Conservation (phyloP, 2,329 filamentous ascomycete species). For the Xylaria sp. region DNA sequence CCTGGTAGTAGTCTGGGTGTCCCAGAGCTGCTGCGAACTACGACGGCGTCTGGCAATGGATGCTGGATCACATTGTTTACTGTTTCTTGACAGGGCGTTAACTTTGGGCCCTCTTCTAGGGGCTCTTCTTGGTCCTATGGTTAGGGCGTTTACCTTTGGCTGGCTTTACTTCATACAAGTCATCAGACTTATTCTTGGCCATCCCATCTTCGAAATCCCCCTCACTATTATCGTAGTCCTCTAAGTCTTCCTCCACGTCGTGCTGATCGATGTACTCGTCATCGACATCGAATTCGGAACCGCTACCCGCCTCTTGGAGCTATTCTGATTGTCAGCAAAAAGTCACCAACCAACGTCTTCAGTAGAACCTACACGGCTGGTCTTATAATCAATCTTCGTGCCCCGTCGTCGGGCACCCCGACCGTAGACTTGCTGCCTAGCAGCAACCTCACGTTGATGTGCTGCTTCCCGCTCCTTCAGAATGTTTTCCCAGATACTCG, state of each 20-base stretch:
- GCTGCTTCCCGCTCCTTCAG: slow-evolving; percentile 74
- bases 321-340: slow-evolving; percentile 22
- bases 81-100: slow-evolving; percentile 24
- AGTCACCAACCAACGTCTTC: slow-evolving; percentile 23
- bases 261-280: slow-evolving; percentile 29
- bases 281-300: slow-evolving; percentile 27
- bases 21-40: background rate
- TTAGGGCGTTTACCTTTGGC: slow-evolving; percentile 17
- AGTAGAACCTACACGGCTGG: slow-evolving; percentile 32
- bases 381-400: slow-evolving; percentile 47
- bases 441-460: slow-evolving; percentile 66
- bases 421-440: slow-evolving; percentile 69
- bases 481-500: slow-evolving; percentile 84
- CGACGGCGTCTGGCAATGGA: slow-evolving; percentile 4
- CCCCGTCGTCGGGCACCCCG: slow-evolving; percentile 70
- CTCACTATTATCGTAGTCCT: slow-evolving; percentile 23
- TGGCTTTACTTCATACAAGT: slow-evolving; percentile 1
- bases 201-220: slow-evolving; percentile 7
- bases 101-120: slow-evolving; percentile 19
- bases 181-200: background rate
- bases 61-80: slow-evolving; percentile 1
- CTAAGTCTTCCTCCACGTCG: slow-evolving; percentile 18
- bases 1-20: background rate
- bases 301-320: slow-evolving; percentile 23
- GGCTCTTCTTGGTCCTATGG: slow-evolving; percentile 12